These are phyloP conservation scores for Ophiostoma angusticollis DNA, from an alignment of 2,329 filamentous ascomycete species.

Conservation along the genomic window DNA sequence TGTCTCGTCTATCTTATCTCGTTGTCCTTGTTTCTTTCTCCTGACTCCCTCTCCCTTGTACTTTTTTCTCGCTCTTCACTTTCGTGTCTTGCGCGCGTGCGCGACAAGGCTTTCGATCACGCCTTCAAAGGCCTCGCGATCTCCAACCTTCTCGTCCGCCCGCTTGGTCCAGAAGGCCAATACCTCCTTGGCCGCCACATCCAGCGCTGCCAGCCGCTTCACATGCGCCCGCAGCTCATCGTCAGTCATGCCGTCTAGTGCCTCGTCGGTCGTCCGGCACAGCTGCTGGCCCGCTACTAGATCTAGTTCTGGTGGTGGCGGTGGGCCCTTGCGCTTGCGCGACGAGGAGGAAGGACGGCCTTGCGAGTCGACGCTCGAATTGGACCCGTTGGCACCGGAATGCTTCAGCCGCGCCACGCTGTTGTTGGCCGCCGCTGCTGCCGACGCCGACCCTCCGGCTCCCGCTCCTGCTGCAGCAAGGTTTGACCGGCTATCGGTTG, in stretches of 20 bases:
- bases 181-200: conserved; percentile 59
- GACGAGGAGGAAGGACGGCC: conserved; percentile 30
- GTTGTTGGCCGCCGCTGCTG: conserved; percentile 1
- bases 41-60: neutral
- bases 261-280: conserved; percentile 74
- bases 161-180: conserved; percentile 81
- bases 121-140: conserved; percentile 87
- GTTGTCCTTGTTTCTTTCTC: neutral
- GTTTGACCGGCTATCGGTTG: conserved; percentile 36
- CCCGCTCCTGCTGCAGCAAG: conserved; percentile 20
- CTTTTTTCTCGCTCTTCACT: conserved; percentile 28
- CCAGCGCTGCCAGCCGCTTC: conserved; percentile 52
- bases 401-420: conserved; percentile 24
- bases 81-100: conserved; percentile 74
- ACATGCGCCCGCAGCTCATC: conserved; percentile 64
- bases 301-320: conserved; percentile 63
- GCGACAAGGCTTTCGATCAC: conserved; percentile 95
- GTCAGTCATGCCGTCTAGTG: conserved; percentile 65
- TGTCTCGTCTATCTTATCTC: neutral
- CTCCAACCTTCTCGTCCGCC: conserved; percentile 74
- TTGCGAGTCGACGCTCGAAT: conserved; percentile 46
- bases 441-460: no score
- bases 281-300: conserved; percentile 64
- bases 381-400: conserved; percentile 38
- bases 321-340: conserved; percentile 42